phyloP scores from a whole-genome alignment of 2,329 filamentous ascomycete species.

The Zymoseptoria crescenta region DNA sequence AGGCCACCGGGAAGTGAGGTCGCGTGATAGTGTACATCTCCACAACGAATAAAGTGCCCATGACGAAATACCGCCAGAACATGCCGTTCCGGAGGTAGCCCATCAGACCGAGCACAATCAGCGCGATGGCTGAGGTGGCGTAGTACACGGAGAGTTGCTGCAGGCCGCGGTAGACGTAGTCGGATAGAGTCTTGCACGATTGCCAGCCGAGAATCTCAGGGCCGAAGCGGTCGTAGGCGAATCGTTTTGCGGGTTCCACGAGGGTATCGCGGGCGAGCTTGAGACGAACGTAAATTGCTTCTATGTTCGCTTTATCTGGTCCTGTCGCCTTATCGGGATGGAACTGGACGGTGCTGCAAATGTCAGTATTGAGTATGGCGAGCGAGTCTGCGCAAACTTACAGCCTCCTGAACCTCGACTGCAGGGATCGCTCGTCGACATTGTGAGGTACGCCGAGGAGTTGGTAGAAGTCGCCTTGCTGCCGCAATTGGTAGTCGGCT shows the following conservation, averaged over 20 bases:
- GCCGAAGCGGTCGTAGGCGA: conserved; percentile 86
- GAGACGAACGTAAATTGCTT: conserved; percentile 67
- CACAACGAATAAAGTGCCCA: conserved; percentile 48
- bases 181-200: conserved; percentile 58
- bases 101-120: conserved; percentile 55
- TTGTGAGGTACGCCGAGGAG: conserved; percentile 62
- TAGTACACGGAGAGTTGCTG: conserved; percentile 56
- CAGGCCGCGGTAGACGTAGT: conserved; percentile 65
- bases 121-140: conserved; percentile 45
- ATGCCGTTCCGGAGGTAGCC: conserved; percentile 62
- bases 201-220: conserved; percentile 61
- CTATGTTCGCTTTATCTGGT: conserved; percentile 33
- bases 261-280: conserved; percentile 78
- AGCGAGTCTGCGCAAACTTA: conserved; percentile 10
- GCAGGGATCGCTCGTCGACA: conserved; percentile 68
- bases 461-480: conserved; percentile 68
- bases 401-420: conserved; percentile 74
- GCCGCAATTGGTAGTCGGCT: conserved; percentile 71
- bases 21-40: conserved; percentile 52
- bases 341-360: conserved; percentile 42
- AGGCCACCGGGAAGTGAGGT: conserved; percentile 37
- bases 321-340: conserved; percentile 76
- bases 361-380: not conserved
- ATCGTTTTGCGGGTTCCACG: conserved; percentile 65
- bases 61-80: conserved; percentile 46